These are phyloP conservation scores for Scutellaria galericulata DNA, from an alignment of 257 asterid species.

Conservation along the genomic window DNA sequence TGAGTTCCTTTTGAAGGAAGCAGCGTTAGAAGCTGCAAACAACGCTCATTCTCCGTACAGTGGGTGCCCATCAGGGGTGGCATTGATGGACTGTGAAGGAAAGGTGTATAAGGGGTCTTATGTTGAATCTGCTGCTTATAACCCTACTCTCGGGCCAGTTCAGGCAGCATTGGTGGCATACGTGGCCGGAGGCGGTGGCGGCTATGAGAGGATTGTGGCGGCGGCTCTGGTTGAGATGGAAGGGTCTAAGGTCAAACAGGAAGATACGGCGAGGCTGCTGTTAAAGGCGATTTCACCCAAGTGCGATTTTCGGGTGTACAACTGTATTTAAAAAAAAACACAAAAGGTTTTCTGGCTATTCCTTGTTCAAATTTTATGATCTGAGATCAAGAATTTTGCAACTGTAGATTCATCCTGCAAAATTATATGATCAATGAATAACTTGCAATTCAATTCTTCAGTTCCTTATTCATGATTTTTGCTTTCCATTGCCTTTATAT, in stretches of 20 bases:
- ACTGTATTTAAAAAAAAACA: slow-evolving; percentile 47
- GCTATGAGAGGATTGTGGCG: slow-evolving; percentile 74
- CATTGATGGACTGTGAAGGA: slow-evolving; percentile 84
- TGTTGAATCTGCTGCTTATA: slow-evolving; percentile 85
- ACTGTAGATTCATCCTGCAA: slow-evolving; percentile 43
- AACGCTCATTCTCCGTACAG: slow-evolving; percentile 86
- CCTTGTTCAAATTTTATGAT: slow-evolving; percentile 21
- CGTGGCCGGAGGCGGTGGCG: slow-evolving; percentile 73
- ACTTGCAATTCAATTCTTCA: neutral
- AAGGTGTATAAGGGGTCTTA: slow-evolving; percentile 72
- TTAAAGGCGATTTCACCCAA: slow-evolving; percentile 69
- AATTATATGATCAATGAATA: slow-evolving; percentile 38
- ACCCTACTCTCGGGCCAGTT: slow-evolving; percentile 85
- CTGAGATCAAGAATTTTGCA: slow-evolving; percentile 33
- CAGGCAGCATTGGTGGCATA: slow-evolving; percentile 85
- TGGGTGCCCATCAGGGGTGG: slow-evolving; percentile 83
- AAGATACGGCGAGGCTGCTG: slow-evolving; percentile 64
- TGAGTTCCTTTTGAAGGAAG: slow-evolving; percentile 39
- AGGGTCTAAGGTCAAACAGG: slow-evolving; percentile 62
- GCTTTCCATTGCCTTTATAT: slow-evolving; percentile 1
- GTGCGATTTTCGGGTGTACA: slow-evolving; percentile 61
- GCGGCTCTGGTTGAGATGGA: slow-evolving; percentile 85
- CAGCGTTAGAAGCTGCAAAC: slow-evolving; percentile 81
- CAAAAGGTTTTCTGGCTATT: slow-evolving; percentile 34
- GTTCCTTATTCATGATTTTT: too few relatives aligned